A percentile compares a stretch with the other conserved stretches of the same genome.
These are phyloP conservation scores for Phenoliferia sp. DNA, from an alignment of 1,284 basidiomycete genomes.

Conservation along the genomic window DNA sequence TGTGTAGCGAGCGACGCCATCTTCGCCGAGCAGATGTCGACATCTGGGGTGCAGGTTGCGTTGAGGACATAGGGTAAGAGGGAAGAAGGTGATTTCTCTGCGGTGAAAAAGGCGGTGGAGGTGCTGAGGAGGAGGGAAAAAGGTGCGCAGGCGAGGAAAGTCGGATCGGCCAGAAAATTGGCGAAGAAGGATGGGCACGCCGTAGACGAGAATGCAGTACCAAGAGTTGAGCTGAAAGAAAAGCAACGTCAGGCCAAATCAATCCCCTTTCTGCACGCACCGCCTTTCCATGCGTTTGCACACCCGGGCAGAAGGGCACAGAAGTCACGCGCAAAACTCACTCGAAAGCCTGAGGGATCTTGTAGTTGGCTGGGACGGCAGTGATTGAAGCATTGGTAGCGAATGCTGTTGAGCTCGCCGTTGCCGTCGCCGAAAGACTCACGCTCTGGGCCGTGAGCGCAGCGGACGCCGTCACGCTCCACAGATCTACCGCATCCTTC, in stretches of 20 bases:
- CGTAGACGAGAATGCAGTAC: constrained; percentile 32
- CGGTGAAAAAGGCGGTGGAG: constrained; percentile 34
- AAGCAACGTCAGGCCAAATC: no score
- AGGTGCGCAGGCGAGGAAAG: constrained; percentile 33
- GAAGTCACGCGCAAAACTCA: not conserved
- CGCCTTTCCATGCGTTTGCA: not conserved
- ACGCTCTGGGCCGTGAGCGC: not conserved
- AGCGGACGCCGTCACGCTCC: not conserved
- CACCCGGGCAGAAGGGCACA: not conserved
- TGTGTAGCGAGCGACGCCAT: constrained; percentile 26
- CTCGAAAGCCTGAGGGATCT: constrained; percentile 5
- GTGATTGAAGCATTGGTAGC: not conserved
- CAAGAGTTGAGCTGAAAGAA: constrained; percentile 30
- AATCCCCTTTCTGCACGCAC: not conserved
- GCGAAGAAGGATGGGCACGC: constrained; percentile 35
- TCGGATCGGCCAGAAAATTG: constrained; percentile 31
- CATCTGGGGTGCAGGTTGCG: constrained; percentile 28
- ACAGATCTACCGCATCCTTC: not conserved
- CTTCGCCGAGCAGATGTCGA: constrained; percentile 11
- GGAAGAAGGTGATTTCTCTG: constrained; percentile 15
- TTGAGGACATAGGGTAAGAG: constrained; percentile 32
- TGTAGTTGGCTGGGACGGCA: not conserved
- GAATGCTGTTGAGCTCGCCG: not conserved
- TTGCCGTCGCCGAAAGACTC: not conserved
- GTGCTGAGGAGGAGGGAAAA: constrained; percentile 36